These are phyloP conservation scores for Aspergillus quadrilineatus DNA, from an alignment of 2,329 filamentous ascomycete species.

Conservation along the genomic window DNA sequence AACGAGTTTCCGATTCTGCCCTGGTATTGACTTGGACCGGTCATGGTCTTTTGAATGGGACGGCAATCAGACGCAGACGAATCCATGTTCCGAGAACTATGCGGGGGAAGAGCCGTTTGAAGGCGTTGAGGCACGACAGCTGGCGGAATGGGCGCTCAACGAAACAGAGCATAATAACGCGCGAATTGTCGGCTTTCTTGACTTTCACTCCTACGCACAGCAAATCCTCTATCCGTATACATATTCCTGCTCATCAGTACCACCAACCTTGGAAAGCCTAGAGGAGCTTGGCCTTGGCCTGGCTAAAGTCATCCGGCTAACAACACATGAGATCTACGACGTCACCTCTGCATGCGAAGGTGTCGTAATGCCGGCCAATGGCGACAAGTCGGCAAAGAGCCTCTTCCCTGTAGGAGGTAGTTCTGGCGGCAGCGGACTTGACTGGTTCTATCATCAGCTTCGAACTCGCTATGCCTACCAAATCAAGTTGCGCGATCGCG, in stretches of 20 bases:
- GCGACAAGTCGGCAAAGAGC: constrained; percentile 22
- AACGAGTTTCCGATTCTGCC: constrained; percentile 78
- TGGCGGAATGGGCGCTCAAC: constrained; percentile 81
- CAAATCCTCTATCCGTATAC: constrained; percentile 91
- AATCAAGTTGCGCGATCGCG: constrained; percentile 87
- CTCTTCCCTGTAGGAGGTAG: constrained; percentile 63
- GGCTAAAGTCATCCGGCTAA: constrained; percentile 82
- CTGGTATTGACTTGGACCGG: constrained; percentile 84
- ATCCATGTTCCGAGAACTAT: constrained; percentile 89
- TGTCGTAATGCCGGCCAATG: constrained; percentile 51
- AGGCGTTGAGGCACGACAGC: constrained; percentile 70
- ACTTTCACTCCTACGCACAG: constrained; percentile 93
- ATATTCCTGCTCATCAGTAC: constrained; percentile 73
- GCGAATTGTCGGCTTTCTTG: constrained; percentile 79
- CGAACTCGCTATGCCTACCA: constrained; percentile 83
- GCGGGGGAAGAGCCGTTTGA: constrained; percentile 81
- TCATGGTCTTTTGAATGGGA: constrained; percentile 86
- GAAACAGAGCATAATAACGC: constrained; percentile 69
- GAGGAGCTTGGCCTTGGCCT: constrained; percentile 86
- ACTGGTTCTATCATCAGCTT: constrained; percentile 93
- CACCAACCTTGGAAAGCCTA: constrained; percentile 86
- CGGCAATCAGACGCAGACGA: constrained; percentile 61
- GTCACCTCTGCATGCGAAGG: constrained; percentile 86
- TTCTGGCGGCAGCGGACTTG: constrained; percentile 80
- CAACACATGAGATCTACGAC: constrained; percentile 71